Conservation (phyloP, 2,329 filamentous ascomycete genomes). For the Fusarium chaquense region DNA sequence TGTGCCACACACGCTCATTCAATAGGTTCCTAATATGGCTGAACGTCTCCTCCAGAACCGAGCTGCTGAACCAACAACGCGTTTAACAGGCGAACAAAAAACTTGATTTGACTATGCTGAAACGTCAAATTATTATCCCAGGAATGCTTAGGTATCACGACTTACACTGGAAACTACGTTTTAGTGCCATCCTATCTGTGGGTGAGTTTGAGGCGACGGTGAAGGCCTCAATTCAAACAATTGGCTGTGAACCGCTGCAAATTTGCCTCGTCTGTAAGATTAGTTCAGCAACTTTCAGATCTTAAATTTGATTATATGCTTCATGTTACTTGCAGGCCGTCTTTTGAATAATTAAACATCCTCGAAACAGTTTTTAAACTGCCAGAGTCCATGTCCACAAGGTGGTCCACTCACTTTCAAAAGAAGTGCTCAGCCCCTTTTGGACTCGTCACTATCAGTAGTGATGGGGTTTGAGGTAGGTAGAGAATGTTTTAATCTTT, state of each 20-base stretch:
- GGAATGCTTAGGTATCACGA: background rate
- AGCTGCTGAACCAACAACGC: slow-evolving; percentile 24
- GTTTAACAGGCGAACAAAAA: slow-evolving; percentile 2
- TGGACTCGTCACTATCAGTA: background rate
- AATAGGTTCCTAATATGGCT: background rate
- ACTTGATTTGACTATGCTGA: slow-evolving; percentile 5
- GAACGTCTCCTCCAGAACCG: slow-evolving; percentile 13
- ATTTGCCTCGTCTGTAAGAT: background rate
- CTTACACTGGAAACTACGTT: background rate
- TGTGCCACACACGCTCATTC: slow-evolving; percentile 1
- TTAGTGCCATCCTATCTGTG: slow-evolving; percentile 1
- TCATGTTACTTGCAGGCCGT: background rate
- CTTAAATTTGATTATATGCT: background rate
- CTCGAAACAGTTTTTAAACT: background rate
- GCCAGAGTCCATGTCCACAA: background rate
- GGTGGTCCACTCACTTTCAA: slow-evolving; percentile 10
- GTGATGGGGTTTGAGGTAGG: background rate
- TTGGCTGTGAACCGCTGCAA: background rate
- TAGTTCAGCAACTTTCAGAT: background rate
- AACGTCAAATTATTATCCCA: background rate
- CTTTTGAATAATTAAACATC: background rate
- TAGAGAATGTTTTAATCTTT: background rate
- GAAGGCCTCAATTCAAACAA: slow-evolving; percentile 32
- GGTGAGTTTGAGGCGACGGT: background rate
- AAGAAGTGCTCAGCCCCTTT: slow-evolving; percentile 6